Conservation (phyloP, 208 protist genomes). For the Wallacemonas collosoma region DNA sequence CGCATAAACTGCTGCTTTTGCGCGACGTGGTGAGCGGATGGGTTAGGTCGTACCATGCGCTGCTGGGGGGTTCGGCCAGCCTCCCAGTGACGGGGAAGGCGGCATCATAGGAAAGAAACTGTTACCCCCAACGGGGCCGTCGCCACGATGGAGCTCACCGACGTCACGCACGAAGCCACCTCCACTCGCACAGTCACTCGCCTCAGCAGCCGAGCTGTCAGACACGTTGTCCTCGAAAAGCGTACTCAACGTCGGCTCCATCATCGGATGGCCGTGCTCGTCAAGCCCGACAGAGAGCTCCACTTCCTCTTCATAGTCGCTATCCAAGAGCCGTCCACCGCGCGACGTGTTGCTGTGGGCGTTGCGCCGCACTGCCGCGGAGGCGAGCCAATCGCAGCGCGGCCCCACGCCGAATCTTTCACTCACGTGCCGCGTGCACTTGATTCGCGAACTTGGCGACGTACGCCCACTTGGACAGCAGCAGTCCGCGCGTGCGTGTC, state of each 20-base stretch:
- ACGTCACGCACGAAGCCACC: not conserved
- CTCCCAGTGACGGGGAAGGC: not conserved
- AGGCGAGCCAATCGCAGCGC: no score
- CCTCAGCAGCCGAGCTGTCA: not conserved
- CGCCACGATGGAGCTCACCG: no score
- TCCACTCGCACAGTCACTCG: not conserved
- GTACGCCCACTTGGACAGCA: not conserved
- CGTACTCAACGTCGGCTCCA: not conserved
- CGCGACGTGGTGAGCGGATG: not conserved
- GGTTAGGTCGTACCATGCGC: not conserved
- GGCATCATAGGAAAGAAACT: no score
- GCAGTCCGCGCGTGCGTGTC: not conserved
- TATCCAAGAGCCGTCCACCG: not conserved
- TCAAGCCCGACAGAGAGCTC: not conserved
- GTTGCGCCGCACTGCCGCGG: no score
- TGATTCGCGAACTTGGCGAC: constrained; percentile 3
- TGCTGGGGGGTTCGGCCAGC: not conserved
- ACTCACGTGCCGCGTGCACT: not conserved
- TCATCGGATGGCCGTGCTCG: not conserved
- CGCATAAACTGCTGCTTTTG: not conserved
- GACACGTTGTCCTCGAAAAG: not conserved
- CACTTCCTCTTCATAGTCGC: not conserved
- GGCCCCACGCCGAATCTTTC: not conserved
- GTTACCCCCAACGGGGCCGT: no score
- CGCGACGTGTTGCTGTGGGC: not conserved